phyloP scores from a whole-genome alignment of 345 rosid genomes.

The Anacardium occidentale region DNA sequence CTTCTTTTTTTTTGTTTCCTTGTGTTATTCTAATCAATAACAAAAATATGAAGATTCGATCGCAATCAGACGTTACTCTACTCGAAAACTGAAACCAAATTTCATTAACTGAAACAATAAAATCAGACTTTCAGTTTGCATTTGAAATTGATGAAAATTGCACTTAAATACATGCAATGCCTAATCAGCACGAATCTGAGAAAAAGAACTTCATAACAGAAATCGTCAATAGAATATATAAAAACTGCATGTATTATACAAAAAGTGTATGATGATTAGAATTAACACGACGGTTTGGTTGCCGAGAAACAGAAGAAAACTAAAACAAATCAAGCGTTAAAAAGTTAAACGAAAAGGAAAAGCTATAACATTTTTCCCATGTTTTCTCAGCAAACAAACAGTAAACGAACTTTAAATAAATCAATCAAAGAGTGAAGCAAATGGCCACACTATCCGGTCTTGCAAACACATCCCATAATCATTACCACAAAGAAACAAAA shows the following conservation, averaged over 20 bases:
- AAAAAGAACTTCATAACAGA: background rate
- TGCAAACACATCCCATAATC: background rate
- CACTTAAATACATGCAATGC: background rate
- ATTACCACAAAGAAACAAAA: background rate
- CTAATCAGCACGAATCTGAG: background rate
- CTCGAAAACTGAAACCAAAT: background rate
- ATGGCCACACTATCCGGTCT: background rate
- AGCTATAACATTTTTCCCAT: background rate
- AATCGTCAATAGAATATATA: background rate
- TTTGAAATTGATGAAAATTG: background rate
- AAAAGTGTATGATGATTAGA: background rate
- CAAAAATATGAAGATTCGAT: background rate
- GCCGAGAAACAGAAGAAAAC: background rate
- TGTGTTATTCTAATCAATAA: background rate
- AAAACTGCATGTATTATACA: background rate
- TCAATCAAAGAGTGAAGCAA: background rate
- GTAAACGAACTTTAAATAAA: background rate
- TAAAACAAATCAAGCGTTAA: background rate
- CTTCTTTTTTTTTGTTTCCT: background rate
- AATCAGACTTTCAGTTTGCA: background rate
- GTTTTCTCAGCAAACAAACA: conserved; percentile 8
- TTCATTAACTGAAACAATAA: background rate
- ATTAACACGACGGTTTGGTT: background rate
- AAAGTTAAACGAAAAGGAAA: background rate
- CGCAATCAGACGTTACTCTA: background rate